These are phyloP conservation scores for Teunomyces pallodes DNA, from an alignment of 805 yeast genomes.

Conservation along the genomic window DNA sequence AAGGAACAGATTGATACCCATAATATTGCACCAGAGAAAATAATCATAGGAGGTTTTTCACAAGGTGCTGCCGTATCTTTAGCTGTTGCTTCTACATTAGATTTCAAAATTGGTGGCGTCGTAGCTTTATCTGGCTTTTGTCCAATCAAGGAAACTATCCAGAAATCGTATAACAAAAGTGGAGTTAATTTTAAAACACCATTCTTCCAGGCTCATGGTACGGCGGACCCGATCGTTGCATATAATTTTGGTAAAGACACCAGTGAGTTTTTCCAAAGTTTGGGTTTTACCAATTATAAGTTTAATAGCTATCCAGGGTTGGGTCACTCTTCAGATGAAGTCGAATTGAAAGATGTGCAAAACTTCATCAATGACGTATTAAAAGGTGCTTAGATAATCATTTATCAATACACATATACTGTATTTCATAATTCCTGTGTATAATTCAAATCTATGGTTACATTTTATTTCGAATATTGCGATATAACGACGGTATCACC, in stretches of 20 bases:
- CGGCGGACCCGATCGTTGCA: conserved; percentile 63
- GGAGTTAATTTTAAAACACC: conserved; percentile 61
- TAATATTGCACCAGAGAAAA: conserved; percentile 60
- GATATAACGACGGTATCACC: conserved; percentile 28
- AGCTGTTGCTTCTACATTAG: conserved; percentile 53
- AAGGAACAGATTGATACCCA: conserved; percentile 48
- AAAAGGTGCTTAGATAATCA: neutral
- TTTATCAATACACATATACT: neutral
- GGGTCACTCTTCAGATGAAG: conserved; percentile 64
- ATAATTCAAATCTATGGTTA: neutral
- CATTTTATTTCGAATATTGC: neutral
- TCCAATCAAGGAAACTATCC: conserved; percentile 28
- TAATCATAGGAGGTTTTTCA: conserved; percentile 91
- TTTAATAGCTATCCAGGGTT: conserved; percentile 61
- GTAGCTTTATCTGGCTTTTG: conserved; percentile 76
- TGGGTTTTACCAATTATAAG: conserved; percentile 40
- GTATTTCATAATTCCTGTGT: neutral
- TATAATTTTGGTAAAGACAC: conserved; percentile 39
- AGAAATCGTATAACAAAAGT: conserved; percentile 16
- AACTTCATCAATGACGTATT: conserved; percentile 28
- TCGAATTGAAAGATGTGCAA: conserved; percentile 59
- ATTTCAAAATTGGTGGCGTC: conserved; percentile 73
- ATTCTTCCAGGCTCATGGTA: conserved; percentile 87
- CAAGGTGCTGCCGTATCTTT: conserved; percentile 88
- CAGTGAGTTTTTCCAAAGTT: conserved; percentile 42